phyloP scores from a whole-genome alignment of 2,329 filamentous ascomycete species.

The Fusarium papillatum region DNA sequence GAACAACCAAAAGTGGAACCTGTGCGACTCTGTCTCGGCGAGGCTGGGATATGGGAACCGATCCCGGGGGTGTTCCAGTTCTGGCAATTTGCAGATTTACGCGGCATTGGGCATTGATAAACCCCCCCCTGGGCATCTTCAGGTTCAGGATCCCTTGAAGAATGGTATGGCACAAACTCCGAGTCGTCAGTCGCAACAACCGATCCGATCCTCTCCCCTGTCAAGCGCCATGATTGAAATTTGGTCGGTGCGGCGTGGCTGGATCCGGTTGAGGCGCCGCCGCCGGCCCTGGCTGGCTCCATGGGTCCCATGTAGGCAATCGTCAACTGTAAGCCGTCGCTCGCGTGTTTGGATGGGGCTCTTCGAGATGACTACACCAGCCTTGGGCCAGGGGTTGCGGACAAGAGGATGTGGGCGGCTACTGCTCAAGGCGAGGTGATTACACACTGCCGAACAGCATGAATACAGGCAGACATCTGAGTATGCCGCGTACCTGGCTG shows the following conservation, averaged over 20 bases:
- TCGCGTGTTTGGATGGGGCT: background rate
- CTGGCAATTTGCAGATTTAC: background rate
- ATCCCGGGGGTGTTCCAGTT: background rate
- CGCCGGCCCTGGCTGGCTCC: constrained; percentile 8
- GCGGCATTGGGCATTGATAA: constrained; percentile 1
- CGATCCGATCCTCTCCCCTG: constrained; percentile 1
- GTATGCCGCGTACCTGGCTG: background rate
- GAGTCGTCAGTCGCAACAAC: background rate
- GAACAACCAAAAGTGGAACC: constrained; percentile 4
- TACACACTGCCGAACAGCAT: background rate
- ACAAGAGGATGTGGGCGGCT: background rate
- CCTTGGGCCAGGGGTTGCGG: background rate
- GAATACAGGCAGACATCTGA: background rate
- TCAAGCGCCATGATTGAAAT: constrained; percentile 17
- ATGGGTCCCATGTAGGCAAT: background rate
- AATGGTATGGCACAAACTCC: background rate
- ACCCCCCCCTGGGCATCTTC: background rate
- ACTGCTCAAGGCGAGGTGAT: background rate
- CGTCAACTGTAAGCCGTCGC: constrained; percentile 2
- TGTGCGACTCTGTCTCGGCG: background rate
- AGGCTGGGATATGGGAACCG: constrained; percentile 4
- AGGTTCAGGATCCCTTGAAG: background rate
- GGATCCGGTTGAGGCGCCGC: constrained; percentile 27
- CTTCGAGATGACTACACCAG: background rate
- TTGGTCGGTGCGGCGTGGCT: constrained; percentile 27